Evolutionary conservation across 2,329 filamentous ascomycete species (phyloP).

Genomic region (Claviceps monticola): DNA sequence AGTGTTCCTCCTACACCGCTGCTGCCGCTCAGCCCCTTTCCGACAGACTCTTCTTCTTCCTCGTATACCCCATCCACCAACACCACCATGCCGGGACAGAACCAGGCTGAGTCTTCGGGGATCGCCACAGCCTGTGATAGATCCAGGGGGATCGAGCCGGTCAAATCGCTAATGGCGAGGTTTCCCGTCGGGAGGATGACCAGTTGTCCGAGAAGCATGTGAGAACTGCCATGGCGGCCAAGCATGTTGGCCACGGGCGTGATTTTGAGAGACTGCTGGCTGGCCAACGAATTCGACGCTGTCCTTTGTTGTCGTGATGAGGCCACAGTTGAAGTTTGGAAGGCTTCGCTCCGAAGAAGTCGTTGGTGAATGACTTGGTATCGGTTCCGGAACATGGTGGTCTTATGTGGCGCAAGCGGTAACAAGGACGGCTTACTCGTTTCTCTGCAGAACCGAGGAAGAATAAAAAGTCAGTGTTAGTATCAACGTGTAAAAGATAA

Average conservation of each 20-base stretch:
- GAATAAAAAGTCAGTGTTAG: not conserved
- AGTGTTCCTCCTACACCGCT: slow-evolving; percentile 80
- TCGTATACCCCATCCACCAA: slow-evolving; percentile 93
- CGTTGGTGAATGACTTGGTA: slow-evolving; percentile 90
- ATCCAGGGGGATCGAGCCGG: slow-evolving; percentile 77
- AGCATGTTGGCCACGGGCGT: slow-evolving; percentile 68
- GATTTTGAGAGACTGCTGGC: slow-evolving; percentile 64
- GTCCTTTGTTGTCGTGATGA: slow-evolving; percentile 37
- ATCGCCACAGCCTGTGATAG: slow-evolving; percentile 68
- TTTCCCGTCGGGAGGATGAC: slow-evolving; percentile 68
- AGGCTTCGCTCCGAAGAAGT: slow-evolving; percentile 81
- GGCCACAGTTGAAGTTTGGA: slow-evolving; percentile 68
- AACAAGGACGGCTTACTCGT: slow-evolving; percentile 54
- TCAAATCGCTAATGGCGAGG: slow-evolving; percentile 72
- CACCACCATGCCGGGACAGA: slow-evolving; percentile 90
- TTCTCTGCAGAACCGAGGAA: slow-evolving; percentile 28
- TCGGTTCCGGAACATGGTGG: slow-evolving; percentile 71
- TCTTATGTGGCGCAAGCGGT: slow-evolving; percentile 69
- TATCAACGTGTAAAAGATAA: too few relatives aligned
- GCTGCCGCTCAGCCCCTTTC: slow-evolving; percentile 58
- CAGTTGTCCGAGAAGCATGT: slow-evolving; percentile 77
- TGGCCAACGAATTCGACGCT: slow-evolving; percentile 45
- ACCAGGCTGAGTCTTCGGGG: slow-evolving; percentile 79
- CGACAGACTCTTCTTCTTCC: slow-evolving; percentile 64
- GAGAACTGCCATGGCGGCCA: slow-evolving; percentile 69